Conservation (phyloP, 163 green algal genomes). For the Scenedesmus sp. region DNA sequence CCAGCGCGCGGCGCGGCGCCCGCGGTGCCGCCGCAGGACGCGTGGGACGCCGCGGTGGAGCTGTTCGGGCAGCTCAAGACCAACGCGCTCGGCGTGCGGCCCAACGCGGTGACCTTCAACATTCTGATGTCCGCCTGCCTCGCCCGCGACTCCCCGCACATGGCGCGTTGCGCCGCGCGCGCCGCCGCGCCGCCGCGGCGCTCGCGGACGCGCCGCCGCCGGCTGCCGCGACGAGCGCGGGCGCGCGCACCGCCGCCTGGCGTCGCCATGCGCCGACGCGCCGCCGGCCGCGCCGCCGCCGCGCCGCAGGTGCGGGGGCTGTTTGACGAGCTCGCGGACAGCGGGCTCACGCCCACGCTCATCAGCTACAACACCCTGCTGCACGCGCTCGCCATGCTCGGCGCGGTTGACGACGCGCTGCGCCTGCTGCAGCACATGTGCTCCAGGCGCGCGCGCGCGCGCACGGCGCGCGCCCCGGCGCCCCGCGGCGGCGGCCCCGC, state of each 20-base stretch:
- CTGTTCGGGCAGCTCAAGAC: conserved; percentile 64
- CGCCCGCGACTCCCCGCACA: conserved; percentile 20
- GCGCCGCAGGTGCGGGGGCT: conserved; percentile 63
- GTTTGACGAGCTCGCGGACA: conserved; percentile 68
- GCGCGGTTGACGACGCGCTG: conserved; percentile 66
- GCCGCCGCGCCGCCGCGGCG: not conserved
- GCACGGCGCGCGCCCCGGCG: no score
- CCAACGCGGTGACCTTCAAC: conserved; percentile 80
- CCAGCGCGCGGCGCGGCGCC: not conserved
- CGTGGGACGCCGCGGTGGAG: conserved; percentile 63
- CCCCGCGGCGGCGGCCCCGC: not conserved
- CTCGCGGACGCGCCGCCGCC: no score
- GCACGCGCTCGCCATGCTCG: conserved; percentile 52
- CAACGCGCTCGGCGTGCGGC: conserved; percentile 46
- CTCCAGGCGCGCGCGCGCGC: not conserved
- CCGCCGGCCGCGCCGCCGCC: no score
- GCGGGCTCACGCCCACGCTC: conserved; percentile 52
- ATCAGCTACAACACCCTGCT: conserved; percentile 73
- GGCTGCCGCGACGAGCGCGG: no score
- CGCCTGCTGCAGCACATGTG: conserved; percentile 55
- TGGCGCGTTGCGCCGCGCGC: no score
- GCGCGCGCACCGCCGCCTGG: no score
- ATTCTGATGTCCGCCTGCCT: conserved; percentile 75
- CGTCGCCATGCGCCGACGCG: no score
- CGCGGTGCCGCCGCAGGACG: conserved; percentile 55